Conservation (phyloP, 2,329 filamentous ascomycete genomes). For the Massarina eburnea region DNA sequence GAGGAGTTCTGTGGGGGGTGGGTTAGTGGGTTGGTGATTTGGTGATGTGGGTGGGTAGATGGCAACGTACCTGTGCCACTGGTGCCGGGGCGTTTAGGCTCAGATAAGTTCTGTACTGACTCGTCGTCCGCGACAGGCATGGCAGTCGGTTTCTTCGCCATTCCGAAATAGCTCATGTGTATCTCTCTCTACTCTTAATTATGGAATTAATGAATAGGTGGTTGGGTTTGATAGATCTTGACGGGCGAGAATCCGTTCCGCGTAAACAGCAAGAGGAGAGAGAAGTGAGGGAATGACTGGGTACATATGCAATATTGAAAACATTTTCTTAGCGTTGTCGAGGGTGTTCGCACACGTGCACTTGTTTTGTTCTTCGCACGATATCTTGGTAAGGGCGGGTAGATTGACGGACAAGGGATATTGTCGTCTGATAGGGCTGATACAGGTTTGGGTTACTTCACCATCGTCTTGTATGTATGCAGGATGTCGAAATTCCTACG, state of each 20-base stretch:
- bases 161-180: slow-evolving; percentile 11
- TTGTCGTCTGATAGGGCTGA: background rate
- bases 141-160: slow-evolving; percentile 6
- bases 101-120: too few relatives aligned
- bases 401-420: background rate
- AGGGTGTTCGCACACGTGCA: background rate
- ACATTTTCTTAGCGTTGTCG: background rate
- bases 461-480: background rate
- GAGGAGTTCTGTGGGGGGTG: too few relatives aligned
- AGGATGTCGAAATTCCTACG: too few relatives aligned
- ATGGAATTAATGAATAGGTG: background rate
- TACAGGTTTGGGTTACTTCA: too few relatives aligned
- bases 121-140: background rate
- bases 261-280: slow-evolving; percentile 3
- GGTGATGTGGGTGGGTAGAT: too few relatives aligned
- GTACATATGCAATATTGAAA: background rate
- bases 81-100: slow-evolving; percentile 14
- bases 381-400: background rate
- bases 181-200: background rate
- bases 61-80: too few relatives aligned
- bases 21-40: too few relatives aligned
- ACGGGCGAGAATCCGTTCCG: slow-evolving; percentile 10
- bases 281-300: background rate
- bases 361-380: background rate
- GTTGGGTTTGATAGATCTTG: background rate